Evolutionary conservation across 306 rosid species (phyloP).

Genomic region (Glycine latifolia): DNA sequence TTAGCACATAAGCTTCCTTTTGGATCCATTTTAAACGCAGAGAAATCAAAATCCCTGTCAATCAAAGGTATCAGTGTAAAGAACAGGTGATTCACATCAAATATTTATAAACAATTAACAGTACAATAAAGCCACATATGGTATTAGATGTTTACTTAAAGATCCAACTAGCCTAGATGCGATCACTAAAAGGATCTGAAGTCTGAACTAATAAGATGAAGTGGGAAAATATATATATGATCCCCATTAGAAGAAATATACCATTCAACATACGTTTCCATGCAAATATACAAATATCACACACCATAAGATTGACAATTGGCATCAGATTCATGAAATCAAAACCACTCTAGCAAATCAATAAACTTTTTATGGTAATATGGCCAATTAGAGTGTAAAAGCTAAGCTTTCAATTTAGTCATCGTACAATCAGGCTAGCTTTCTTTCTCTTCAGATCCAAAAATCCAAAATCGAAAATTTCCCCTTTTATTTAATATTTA

Average conservation of each 20-base stretch:
- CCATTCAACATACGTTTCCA: background rate
- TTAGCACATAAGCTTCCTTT: constrained; percentile 61
- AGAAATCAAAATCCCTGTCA: constrained; percentile 47
- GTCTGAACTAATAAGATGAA: background rate
- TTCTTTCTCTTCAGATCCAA: constrained; percentile 39
- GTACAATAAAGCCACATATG: background rate
- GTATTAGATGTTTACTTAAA: constrained; percentile 25
- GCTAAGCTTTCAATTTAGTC: constrained; percentile 38
- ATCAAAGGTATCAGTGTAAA: constrained; percentile 44
- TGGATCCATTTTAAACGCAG: constrained; percentile 63
- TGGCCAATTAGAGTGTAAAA: constrained; percentile 29
- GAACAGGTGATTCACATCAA: constrained; percentile 26
- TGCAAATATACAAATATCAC: constrained; percentile 26
- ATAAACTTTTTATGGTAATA: constrained; percentile 1
- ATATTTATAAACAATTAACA: background rate
- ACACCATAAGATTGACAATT: background rate
- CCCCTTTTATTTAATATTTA: constrained; percentile 27
- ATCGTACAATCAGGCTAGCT: constrained; percentile 32
- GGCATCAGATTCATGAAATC: constrained; percentile 35
- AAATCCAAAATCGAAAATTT: constrained; percentile 7
- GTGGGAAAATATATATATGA: too few species aligned
- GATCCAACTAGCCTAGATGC: constrained; percentile 21
- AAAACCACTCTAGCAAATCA: constrained; percentile 27
- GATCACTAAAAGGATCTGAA: constrained; percentile 9
- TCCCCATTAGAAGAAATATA: constrained; percentile 16